Conservation (phyloP, 2,329 filamentous ascomycete genomes). For the Xylariomycetidae sp. region DNA sequence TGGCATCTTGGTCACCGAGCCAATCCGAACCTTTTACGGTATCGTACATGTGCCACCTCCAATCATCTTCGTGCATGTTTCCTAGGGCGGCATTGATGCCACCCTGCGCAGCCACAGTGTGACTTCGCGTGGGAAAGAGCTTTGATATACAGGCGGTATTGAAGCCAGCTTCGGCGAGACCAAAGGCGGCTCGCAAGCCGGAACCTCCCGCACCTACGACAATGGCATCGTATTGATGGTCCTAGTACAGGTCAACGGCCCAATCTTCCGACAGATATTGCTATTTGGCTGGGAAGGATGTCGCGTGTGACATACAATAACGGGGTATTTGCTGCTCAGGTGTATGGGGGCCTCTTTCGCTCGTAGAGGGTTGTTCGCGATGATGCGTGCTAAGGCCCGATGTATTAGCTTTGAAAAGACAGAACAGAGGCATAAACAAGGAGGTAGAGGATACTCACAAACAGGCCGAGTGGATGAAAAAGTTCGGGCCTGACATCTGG, state of each 20-base stretch:
- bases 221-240: conserved; percentile 98
- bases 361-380: conserved; percentile 78
- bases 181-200: conserved; percentile 78
- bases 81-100: conserved; percentile 85
- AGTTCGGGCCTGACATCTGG: conserved; percentile 63
- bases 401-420: too few relatives aligned
- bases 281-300: conserved; percentile 1
- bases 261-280: too few relatives aligned
- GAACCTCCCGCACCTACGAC: conserved; percentile 84
- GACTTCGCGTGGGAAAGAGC: conserved; percentile 79
- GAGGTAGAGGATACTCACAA: conserved; percentile 49
- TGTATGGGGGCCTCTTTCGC: conserved; percentile 90
- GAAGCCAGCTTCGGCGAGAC: conserved; percentile 82
- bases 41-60: conserved; percentile 99
- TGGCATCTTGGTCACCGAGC: conserved; percentile 95
- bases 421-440: neutral
- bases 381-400: conserved; percentile 83
- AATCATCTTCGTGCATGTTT: conserved; percentile 98
- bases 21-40: conserved; percentile 97
- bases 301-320: conserved; percentile 64
- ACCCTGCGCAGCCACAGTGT: conserved; percentile 78
- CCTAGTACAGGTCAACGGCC: too few relatives aligned
- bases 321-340: conserved; percentile 85
- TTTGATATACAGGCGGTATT: conserved; percentile 86
- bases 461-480: conserved; percentile 85